Base-by-base conservation (phyloP, 768 basidiomycete species). In the Auricularia heimuer region DNA sequence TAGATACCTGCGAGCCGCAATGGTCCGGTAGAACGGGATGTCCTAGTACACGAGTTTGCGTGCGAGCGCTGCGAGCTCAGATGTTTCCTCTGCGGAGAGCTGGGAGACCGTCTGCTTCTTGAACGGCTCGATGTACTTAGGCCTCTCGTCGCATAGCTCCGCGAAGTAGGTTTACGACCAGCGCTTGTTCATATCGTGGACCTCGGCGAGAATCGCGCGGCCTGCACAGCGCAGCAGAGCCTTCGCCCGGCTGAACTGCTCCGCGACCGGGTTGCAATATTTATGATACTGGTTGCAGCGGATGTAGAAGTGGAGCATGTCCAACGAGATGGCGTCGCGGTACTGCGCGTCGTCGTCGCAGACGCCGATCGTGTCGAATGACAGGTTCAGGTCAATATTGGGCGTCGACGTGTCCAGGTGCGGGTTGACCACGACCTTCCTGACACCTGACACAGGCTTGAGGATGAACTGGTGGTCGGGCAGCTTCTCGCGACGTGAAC, bases 371-470 rank as follows among this genome's bases (percentile, higher is more conserved):
- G 98, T 92, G 69, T 97, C 87, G 73, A 98, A 98, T 18, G 88
- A 77, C 39, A 98, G 80, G 69, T 91, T 87, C 2, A 92, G 84
- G 70, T 98, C 94, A 67, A 92, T 91, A 39, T 88, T 87, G 36
- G 97, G 94, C 3, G 83, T 90, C 65, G 85, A 80, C 60, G 81
- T 81, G 70, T 89, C 84, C 65, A 86, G 78, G 71, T 83, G 86
- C 68, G 92, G 87, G 71, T 95, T 94, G 76, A 99, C 83, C 66
- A 87, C 81, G 68, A 94, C 80, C 90, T 93, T 83, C 44, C 95
- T 96, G 79, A 97, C 88, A 47, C 95, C 96, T 0, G 94, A 92
- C n/a, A 99, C 95, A 18, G 97, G 97, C 73, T 90, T 94, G 29
- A 99, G 81, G 64, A 98, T 89, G 74, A 92, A 98, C 73, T 98